Evolutionary conservation across 768 basidiomycete species (phyloP), one percentile per base, ranked within the genome.

Genomic region (Nevesoporus exiguus): DNA sequence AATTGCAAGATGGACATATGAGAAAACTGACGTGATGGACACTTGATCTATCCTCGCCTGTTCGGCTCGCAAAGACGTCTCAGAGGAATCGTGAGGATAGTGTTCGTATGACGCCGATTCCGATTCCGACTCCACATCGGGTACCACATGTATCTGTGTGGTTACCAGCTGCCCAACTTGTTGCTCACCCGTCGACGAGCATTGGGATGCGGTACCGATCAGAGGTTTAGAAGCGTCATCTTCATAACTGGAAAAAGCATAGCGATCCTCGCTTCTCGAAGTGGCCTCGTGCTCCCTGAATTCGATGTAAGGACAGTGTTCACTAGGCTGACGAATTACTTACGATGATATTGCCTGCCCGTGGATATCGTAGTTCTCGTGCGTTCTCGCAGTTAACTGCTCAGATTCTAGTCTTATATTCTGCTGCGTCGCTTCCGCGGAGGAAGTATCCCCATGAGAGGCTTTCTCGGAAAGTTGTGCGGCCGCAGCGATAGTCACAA

Each of bases 331-430:
- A 37, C 4, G 9, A 5, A n/a, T 37, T 6, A 49, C 62, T 44
- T n/a, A 63, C 62, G 48, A 45, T n/a, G 24, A 27, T 0, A 3
- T 31, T 14, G 7, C 41, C 40, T 52, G 39, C 27, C 45, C 40
- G 29, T 25, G 34, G 5, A 17, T 22, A 41, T 52, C 41, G 21
- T 14, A 7, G 33, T 25, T 11, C 11, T 30, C 37, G 10, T 42
- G 46, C 10, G 5, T 25, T 19, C 27, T 31, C 15, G 15, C 19
- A 19, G 7, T 37, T 25, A 13, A 41, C 5, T 43, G 48, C 29
- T 40, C 24, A 2, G 36, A 48, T 10, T 39, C 37, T 3, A 14
- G 22, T 25, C 25, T 9, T 17, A 4, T 37, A 25, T 43, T 14
- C 6, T 43, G 44, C 24, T 19, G 43, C 10, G 1, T 47, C 44